Conservation (phyloP, 2,329 filamentous ascomycete species). For the Fusarium sp. region DNA sequence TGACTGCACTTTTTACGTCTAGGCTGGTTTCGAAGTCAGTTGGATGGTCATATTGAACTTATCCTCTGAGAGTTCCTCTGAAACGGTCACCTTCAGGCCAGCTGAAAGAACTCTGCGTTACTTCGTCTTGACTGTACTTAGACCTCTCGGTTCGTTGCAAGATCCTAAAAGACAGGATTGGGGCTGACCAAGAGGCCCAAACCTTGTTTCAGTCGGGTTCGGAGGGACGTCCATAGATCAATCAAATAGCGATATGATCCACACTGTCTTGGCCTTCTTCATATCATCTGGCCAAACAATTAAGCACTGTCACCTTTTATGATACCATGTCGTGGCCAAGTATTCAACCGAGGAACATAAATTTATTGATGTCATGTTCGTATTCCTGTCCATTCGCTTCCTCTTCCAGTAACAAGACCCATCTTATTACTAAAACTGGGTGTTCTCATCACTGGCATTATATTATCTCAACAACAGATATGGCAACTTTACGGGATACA, state of each 20-base stretch:
- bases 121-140: neutral
- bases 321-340: conserved; percentile 3
- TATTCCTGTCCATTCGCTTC: neutral
- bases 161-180: conserved; percentile 12
- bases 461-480: neutral
- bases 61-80: conserved; percentile 8
- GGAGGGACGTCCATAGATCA: conserved; percentile 3
- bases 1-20: conserved; percentile 1
- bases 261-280: conserved; percentile 9
- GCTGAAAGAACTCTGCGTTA: conserved; percentile 31
- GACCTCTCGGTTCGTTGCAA: conserved; percentile 32
- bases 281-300: conserved; percentile 24
- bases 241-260: conserved; percentile 20
- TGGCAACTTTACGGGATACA: conserved; percentile 29
- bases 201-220: conserved; percentile 22
- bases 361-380: conserved; percentile 2
- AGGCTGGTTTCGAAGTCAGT: conserved; percentile 31
- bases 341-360: neutral
- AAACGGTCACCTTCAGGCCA: conserved; percentile 12
- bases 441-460: neutral
- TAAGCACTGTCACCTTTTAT: conserved; percentile 6
- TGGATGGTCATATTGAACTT: conserved; percentile 5
- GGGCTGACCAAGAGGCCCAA: conserved; percentile 2
- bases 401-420: neutral
- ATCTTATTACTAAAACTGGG: neutral